Base-by-base conservation (phyloP, 805 yeast genomes). In the Monosporozyma unispora region DNA sequence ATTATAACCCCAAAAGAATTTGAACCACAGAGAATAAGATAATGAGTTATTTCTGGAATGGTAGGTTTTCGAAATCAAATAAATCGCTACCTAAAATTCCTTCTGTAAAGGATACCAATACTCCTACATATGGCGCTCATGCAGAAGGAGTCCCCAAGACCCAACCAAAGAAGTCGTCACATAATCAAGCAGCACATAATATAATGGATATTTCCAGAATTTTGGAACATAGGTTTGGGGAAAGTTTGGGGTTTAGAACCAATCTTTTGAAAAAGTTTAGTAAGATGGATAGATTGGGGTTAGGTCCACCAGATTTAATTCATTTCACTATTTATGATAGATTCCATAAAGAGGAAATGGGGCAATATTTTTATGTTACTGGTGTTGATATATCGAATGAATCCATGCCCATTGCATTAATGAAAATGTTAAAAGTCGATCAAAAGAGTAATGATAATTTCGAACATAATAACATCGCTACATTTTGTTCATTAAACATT, bases 221-320 rank as follows among this genome's bases (percentile, higher is more conserved):
- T 7, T 25, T 64, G 7, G 69, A 66, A 46, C 51, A 46, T 9
- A 48, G 53, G 16, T 63, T 58, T 49, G 69, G 69, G 2, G 69
- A 65, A 46, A 60, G 65, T 49, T 52, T 65, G 38, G 63, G 63
- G 3, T 52, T 51, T 23, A 55, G 70, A 47, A 56, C 59, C 2
- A 49, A 54, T 5, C 42, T 58, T 18, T 45, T 64, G 31, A 50
- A 52, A 21, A 59, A 54, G 9, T 37, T 62, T 43, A 50, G 46
- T 2, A 46, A 29, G 3, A 33, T 48, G 21, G 62, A 54, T 23
- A 53, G 50, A 21, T 28, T 59, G 48, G 81, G 81, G n/a, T 60
- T 83, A 21, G 95, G 95, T 0, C 87, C 89, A 2, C 84, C 89
- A 3, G 95, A 86, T 64, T 68, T 85, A 50, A 79, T 58, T 45